phyloP scores from a whole-genome alignment of 2,329 filamentous ascomycete species.

The Tothia fuscella region DNA sequence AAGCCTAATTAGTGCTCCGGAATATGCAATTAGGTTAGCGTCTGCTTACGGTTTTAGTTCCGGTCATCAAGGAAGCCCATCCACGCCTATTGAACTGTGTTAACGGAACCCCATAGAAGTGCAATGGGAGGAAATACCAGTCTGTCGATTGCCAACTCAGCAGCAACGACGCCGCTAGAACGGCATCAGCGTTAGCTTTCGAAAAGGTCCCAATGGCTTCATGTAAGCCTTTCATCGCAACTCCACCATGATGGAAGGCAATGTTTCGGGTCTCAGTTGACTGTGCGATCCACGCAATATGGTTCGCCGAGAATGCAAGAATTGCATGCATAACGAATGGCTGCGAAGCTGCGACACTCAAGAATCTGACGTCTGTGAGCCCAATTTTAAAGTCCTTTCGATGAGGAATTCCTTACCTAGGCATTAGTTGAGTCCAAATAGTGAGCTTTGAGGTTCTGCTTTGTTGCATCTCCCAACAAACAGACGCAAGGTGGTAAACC shows the following conservation, averaged over 20 bases:
- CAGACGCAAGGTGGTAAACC: slow-evolving; percentile 78
- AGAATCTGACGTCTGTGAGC: slow-evolving; percentile 43
- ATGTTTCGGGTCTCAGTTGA: slow-evolving; percentile 78
- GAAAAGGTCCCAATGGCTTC: slow-evolving; percentile 79
- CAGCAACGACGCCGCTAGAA: slow-evolving; percentile 81
- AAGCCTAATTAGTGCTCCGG: slow-evolving; percentile 14
- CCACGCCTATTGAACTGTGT: slow-evolving; percentile 50
- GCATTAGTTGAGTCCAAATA: slow-evolving; percentile 85
- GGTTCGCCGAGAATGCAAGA: slow-evolving; percentile 86
- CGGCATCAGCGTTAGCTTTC: slow-evolving; percentile 75
- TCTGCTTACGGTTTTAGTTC: slow-evolving; percentile 69
- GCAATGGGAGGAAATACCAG: slow-evolving; percentile 47
- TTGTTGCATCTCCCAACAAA: slow-evolving; percentile 70
- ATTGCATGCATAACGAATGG: slow-evolving; percentile 90
- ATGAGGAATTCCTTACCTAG: slow-evolving; percentile 54
- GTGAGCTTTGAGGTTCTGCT: slow-evolving; percentile 74
- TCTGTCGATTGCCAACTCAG: slow-evolving; percentile 94
- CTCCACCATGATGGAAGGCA: slow-evolving; percentile 76
- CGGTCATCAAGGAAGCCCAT: slow-evolving; percentile 88
- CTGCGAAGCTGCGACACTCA: slow-evolving; percentile 70
- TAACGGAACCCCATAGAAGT: not conserved
- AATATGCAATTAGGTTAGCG: not conserved
- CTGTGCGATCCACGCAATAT: slow-evolving; percentile 79
- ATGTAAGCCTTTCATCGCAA: slow-evolving; percentile 77
- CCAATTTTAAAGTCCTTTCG: slow-evolving; percentile 10